Conservation (phyloP, 2,329 filamentous ascomycete genomes). For the Annulohypoxylon truncatum region DNA sequence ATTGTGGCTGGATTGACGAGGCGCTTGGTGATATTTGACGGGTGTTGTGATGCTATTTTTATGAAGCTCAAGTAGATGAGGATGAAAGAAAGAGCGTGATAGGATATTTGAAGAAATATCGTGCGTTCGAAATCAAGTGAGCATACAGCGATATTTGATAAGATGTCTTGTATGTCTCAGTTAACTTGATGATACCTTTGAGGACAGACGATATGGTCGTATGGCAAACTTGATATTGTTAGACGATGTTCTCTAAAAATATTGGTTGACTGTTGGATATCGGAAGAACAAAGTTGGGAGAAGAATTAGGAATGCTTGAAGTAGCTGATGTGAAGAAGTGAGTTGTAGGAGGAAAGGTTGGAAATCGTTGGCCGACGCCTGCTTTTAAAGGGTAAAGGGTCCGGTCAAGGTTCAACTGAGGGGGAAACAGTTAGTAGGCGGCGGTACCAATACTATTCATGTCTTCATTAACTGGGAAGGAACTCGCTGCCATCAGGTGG, state of each 20-base stretch:
- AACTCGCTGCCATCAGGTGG: not conserved
- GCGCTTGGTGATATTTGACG: not conserved
- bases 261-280: not conserved
- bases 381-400: not conserved
- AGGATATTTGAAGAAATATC: not conserved
- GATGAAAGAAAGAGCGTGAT: not conserved
- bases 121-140: not conserved
- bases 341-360: not conserved
- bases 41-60: not conserved
- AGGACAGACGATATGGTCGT: not conserved
- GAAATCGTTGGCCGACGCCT: not conserved
- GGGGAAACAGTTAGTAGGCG: not conserved
- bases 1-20: slow-evolving; percentile 46
- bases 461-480: not conserved
- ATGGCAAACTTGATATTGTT: not conserved
- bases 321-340: not conserved
- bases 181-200: not conserved
- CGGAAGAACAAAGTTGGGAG: not conserved
- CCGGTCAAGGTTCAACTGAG: not conserved
- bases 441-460: not conserved
- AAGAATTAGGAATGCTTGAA: not conserved
- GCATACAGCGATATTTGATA: not conserved
- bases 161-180: not conserved
- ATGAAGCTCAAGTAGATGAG: not conserved
- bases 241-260: not conserved